Conservation (phyloP, 352 stramenopile species). For the Elongisporangium senticosum region DNA sequence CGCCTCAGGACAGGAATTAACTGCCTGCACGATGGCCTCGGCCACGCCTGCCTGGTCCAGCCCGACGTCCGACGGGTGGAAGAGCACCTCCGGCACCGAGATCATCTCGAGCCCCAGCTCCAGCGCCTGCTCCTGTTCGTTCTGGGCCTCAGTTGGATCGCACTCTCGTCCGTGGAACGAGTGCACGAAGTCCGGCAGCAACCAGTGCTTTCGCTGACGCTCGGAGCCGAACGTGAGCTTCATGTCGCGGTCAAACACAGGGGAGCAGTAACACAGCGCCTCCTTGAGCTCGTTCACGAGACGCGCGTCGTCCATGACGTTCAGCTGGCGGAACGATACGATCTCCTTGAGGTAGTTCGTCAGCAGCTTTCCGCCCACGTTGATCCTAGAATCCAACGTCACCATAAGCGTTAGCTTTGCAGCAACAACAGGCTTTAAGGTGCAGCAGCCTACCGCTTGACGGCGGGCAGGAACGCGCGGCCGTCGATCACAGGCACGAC, state of each 20-base stretch:
- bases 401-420: not conserved
- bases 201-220: slow-evolving; percentile 49
- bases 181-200: slow-evolving; percentile 79
- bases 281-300: slow-evolving; percentile 87
- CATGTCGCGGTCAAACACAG: slow-evolving; percentile 83
- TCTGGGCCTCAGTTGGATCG: slow-evolving; percentile 10
- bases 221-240: slow-evolving; percentile 30
- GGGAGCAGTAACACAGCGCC: slow-evolving; percentile 84
- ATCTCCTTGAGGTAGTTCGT: slow-evolving; percentile 97
- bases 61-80: slow-evolving; percentile 89
- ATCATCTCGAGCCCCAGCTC: slow-evolving; percentile 86
- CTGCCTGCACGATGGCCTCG: slow-evolving; percentile 80
- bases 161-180: slow-evolving; percentile 48
- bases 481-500: slow-evolving; percentile 88
- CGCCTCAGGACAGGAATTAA: slow-evolving; percentile 67
- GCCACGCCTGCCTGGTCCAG: slow-evolving; percentile 83
- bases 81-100: slow-evolving; percentile 88
- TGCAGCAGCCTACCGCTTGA: slow-evolving; percentile 27
- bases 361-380: slow-evolving; percentile 94
- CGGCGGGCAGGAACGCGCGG: slow-evolving; percentile 32
- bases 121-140: slow-evolving; percentile 56
- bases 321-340: slow-evolving; percentile 94
- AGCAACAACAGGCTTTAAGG: not conserved
- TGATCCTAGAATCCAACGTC: slow-evolving; percentile 30
- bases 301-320: slow-evolving; percentile 91